Evolutionary conservation across 2,329 filamentous ascomycete genomes (phyloP), one percentile per base, ranked within the genome.

Genomic region (Botryotinia calthae): DNA sequence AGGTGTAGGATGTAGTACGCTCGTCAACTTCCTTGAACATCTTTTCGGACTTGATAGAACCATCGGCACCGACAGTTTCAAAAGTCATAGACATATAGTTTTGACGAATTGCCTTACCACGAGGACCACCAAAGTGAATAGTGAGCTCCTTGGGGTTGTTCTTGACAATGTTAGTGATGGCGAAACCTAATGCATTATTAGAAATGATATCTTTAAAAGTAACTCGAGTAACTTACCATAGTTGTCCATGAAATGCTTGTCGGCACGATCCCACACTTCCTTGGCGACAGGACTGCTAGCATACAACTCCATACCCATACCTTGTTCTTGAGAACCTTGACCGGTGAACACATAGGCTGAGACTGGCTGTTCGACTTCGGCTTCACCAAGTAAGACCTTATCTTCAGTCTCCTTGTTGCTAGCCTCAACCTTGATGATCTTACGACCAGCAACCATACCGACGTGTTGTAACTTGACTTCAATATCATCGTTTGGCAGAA

Each of bases 21-120:
- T 98, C 96, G 79, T 92, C 89, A 79, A 99, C 95, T 80, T 97
- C 95, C 86, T 99, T 98, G 89, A 99, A 99, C 81, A 99, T 99
- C 85, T 95, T 97, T 87, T 99, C 96, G 0, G 96, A 98, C 84
- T 98, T 98, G 85, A 97, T 94, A 51, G 89, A 89, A 40, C 96
- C 96, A 82, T 99, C 96, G 2, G 93, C 86, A 73, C 92, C 92
- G 70, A 99, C 94, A n/a, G 95, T 97, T 86, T 99, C 96, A 83
- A 98, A 99, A 65, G 95, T 98, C 96, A 99, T 99, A 74, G 95
- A 91, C 92, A 98, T 98, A 87, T 99, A 99, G 84, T 99, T 99
- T 81, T 97, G 92, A 76, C 96, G 94, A 79, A 99, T 99, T 69
- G 94, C 94, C 85, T 98, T 99, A 81, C 96, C 96, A 73, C 94